phyloP scores from a whole-genome alignment of 495 filamentous ascomycete species.

The Aspergillus egyptiacus region DNA sequence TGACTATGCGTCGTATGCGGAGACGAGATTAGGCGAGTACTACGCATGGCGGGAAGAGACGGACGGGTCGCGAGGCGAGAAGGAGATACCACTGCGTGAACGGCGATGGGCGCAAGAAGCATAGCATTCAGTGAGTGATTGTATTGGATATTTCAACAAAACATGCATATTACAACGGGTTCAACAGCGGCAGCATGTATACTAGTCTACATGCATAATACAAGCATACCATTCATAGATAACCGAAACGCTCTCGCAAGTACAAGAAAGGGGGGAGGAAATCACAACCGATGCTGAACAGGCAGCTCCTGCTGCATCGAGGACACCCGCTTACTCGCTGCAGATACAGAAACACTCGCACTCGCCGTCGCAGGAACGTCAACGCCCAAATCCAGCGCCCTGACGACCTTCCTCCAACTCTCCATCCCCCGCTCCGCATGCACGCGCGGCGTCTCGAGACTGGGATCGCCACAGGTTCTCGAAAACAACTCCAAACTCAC shows the following conservation, averaged over 20 bases:
- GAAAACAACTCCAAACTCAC: slow-evolving; percentile 77
- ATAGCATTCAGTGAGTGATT: not conserved
- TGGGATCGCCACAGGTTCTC: slow-evolving; percentile 53
- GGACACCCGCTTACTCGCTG: not conserved
- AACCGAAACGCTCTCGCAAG: not conserved
- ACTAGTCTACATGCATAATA: too few species aligned
- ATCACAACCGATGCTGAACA: slow-evolving; percentile 18
- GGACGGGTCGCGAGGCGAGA: slow-evolving; percentile 55
- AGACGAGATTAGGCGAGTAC: slow-evolving; percentile 84
- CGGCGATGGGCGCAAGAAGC: slow-evolving; percentile 67
- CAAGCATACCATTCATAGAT: not conserved
- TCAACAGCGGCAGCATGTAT: too few species aligned
- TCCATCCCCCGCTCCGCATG: slow-evolving; percentile 59
- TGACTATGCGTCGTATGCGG: slow-evolving; percentile 90
- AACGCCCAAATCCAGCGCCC: slow-evolving; percentile 26
- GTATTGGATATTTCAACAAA: slow-evolving; percentile 3
- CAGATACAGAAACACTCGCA: not conserved
- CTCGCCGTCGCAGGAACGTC: not conserved
- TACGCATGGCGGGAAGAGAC: slow-evolving; percentile 83
- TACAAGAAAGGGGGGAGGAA: too few species aligned
- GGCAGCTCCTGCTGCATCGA: not conserved
- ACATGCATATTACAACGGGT: not conserved
- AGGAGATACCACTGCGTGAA: slow-evolving; percentile 70
- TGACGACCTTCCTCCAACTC: slow-evolving; percentile 54
- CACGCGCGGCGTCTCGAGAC: slow-evolving; percentile 48